These are phyloP conservation scores for Bacidia gigantensis DNA, from an alignment of 495 filamentous ascomycete genomes.

Conservation along the genomic window DNA sequence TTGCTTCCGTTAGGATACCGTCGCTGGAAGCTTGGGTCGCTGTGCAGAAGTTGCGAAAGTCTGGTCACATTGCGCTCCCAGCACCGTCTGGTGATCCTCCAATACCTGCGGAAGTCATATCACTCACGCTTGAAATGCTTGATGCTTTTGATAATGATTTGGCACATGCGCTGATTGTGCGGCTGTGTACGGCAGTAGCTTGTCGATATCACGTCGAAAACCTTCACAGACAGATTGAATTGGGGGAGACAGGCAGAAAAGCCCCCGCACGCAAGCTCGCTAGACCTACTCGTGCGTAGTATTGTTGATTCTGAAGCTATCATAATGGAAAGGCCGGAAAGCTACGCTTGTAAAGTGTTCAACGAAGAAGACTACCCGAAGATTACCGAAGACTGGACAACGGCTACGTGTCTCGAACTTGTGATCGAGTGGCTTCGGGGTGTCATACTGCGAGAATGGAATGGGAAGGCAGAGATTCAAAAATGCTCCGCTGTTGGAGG, in stretches of 20 bases:
- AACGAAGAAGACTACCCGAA: no score
- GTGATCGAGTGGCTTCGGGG: constrained; percentile 72
- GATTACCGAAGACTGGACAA: neutral
- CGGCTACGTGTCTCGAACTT: constrained; percentile 12
- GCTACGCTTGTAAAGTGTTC: no score
- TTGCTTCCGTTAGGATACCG: constrained; percentile 35
- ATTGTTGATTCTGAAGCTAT: neutral
- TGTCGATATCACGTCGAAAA: constrained; percentile 21
- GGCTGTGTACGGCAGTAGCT: constrained; percentile 40
- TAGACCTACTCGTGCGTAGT: neutral
- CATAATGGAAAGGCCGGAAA: neutral
- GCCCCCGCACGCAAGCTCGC: no score
- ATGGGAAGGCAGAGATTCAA: constrained; percentile 54
- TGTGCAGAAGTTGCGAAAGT: constrained; percentile 37
- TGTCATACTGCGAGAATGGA: constrained; percentile 63
- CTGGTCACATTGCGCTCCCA: constrained; percentile 37
- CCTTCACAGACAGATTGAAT: no score
- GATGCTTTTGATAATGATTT: constrained; percentile 50
- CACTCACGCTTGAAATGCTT: constrained; percentile 13
- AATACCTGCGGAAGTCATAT: neutral
- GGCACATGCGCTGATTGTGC: constrained; percentile 40
- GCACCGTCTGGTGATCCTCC: constrained; percentile 15
- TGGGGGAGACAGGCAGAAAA: no score
- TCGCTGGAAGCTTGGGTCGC: constrained; percentile 35
- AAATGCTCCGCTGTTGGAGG: constrained; percentile 55